Evolutionary conservation across 2,329 filamentous ascomycete species (phyloP), one percentile per base, ranked within the genome.

Genomic region (Penicillium hesseltinei): DNA sequence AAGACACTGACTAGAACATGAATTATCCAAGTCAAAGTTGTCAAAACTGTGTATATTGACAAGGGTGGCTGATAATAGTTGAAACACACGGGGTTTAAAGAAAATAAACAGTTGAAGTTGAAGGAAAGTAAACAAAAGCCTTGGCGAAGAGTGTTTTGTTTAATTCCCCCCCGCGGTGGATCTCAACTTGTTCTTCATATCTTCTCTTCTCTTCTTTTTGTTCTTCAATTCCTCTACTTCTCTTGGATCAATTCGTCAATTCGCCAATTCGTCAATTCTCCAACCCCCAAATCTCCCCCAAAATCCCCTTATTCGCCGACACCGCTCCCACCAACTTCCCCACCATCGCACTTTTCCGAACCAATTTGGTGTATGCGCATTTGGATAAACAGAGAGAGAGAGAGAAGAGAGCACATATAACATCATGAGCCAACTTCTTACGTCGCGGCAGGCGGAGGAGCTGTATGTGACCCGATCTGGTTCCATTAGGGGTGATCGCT

Each of bases 391-490:
- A 38, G 42, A 54, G 54, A 55, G 60, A 45, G 54, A 54, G 54
- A 57, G 60, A 45, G 51, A 51, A 65, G 54, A 58, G 60, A 43
- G 57, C 55, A 65, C 60, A 66, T 58, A 65, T 54, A 60, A 45
- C 62, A 63, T 54, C 63, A 92, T 92, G 89, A 88, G 84, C 80
- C 84, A 85, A 71, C 82, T 91, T 74, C 80, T 94, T 77, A 91
- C 90, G 60, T 80, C 83, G 70, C 86, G 89, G 72, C 91, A 95
- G 81, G 90, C 90, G 63, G 91, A 94, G 78, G 91, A 94, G 82
- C 87, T 94, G 90, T 93, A 82, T 77, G 88, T 82, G 61, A 51
- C 47, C 31, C 35, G 25, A 50, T n/a, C 46, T 33, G 29, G 43
- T 38, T 33, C 43, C 25, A 49, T 47, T 47, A 46, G 19, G 44